Percentiles rank a stretch among this genome's conserved stretches.
Conservation (phyloP, 768 basidiomycete species). For the Panaeolus papilionaceus region DNA sequence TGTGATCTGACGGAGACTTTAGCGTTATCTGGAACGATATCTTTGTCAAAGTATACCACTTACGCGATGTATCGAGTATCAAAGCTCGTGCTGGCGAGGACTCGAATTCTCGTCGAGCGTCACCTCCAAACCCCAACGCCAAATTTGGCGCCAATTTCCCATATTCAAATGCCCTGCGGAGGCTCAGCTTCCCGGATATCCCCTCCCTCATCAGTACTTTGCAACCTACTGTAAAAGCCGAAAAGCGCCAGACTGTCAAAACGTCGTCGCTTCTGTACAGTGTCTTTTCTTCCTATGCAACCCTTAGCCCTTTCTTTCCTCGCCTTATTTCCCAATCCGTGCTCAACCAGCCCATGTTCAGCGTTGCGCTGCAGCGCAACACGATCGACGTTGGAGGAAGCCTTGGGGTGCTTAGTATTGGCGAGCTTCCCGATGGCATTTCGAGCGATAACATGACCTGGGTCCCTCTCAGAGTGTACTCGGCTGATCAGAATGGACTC, state of each 20-base stretch:
- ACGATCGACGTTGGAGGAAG: conserved; percentile 73
- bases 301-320: conserved; percentile 51
- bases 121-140: conserved; percentile 17
- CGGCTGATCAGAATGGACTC: conserved; percentile 56
- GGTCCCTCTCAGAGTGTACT: conserved; percentile 67
- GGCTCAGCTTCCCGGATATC: conserved; percentile 36
- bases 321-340: conserved; percentile 47
- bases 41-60: conserved; percentile 31
- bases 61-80: conserved; percentile 17
- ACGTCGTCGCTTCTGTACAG: conserved; percentile 25
- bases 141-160: conserved; percentile 36
- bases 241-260: conserved; percentile 24
- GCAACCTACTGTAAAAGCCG: not conserved
- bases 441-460: conserved; percentile 60
- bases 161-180: conserved; percentile 27
- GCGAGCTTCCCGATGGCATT: conserved; percentile 63
- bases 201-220: conserved; percentile 23
- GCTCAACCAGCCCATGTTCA: conserved; percentile 54
- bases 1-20: not conserved
- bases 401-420: conserved; percentile 67
- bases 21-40: conserved; percentile 56
- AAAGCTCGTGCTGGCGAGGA: conserved; percentile 12
- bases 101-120: not conserved
- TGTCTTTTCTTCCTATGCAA: conserved; percentile 45
- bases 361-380: conserved; percentile 72